Base-by-base conservation (phyloP, 2,329 filamentous ascomycete genomes). In the Fusarium ramigenum region DNA sequence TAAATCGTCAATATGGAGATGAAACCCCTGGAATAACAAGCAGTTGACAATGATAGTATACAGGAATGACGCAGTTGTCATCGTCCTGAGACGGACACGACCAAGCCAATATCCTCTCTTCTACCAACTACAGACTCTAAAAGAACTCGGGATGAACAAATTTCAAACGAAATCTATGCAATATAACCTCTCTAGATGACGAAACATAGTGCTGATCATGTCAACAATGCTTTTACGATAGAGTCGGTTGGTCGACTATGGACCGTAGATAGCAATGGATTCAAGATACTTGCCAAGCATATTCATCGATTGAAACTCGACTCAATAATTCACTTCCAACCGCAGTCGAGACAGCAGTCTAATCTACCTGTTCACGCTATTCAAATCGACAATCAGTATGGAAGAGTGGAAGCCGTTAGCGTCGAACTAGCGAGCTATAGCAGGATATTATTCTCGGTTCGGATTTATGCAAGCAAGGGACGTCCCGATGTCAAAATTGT, bases 381-480 rank as follows among this genome's bases (percentile, higher is more conserved):
- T 32, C 9, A 47, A 59, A 37, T 34, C n/a, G 18, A 30, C n/a
- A 28, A 21, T 9, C 19, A 36, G 36, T 30, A 40, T n/a, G 30
- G 42, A 63, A 42, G 58, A 46, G 36, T 53, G 18, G 32, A 63
- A 54, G 36, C 34, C 25, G 37, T 63, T 69, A 68, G 65, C 57
- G 32, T 68, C 42, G 36, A 37, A 57, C 65, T 68, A 68, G 36
- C 19, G 36, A 61, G 36, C 16, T 44, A 67, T 43, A 49, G 14
- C 47, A 63, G 40, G 15, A 25, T 60, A 60, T 60, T 40, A 36
- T 63, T 63, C 30, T 30, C 25, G 60, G 60, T 47, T 61, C 56
- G 63, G 63, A 68, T 54, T 37, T 23, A 68, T 68, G 65, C 65
- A 68, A 68, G 65, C 47, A 68, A 68, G 63, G 47, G 50, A 68